These are phyloP conservation scores for Singerocomus inundabilis DNA, from an alignment of 1,284 basidiomycete species.

Conservation along the genomic window DNA sequence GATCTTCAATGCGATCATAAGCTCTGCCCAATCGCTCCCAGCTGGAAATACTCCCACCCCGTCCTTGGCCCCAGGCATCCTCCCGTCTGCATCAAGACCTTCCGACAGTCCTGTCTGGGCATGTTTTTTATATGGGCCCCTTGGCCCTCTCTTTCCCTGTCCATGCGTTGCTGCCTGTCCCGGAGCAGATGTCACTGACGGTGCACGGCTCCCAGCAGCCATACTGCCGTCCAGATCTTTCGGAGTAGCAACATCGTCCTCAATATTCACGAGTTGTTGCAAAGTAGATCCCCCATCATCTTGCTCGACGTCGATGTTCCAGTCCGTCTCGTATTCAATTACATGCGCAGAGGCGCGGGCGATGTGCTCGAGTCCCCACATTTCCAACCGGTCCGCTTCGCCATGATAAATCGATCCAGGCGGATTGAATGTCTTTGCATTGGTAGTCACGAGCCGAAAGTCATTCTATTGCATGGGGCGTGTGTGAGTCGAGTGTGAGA, in stretches of 20 bases:
- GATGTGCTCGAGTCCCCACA: conserved; percentile 70
- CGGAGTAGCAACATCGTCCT: conserved; percentile 28
- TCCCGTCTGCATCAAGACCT: conserved; percentile 61
- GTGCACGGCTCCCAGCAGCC: conserved; percentile 23
- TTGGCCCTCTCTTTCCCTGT: conserved; percentile 36
- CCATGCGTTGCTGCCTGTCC: conserved; percentile 36
- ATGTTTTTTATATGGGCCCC: conserved; percentile 50
- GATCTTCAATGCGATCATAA: conserved; percentile 68
- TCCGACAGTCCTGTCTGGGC: conserved; percentile 44
- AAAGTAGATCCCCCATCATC: conserved; percentile 52
- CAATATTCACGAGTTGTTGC: conserved; percentile 29
- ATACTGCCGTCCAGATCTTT: conserved; percentile 25
- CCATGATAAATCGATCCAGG: conserved; percentile 67
- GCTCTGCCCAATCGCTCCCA: conserved; percentile 62
- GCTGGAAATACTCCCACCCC: conserved; percentile 69
- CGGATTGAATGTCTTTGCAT: conserved; percentile 74
- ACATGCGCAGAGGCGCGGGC: conserved; percentile 64
- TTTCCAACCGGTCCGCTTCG: conserved; percentile 69
- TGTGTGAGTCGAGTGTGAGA: background rate
- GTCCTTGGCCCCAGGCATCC: conserved; percentile 71
- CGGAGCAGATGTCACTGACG: conserved; percentile 32
- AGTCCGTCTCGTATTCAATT: conserved; percentile 77
- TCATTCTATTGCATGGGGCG: conserved; percentile 47
- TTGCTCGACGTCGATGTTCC: conserved; percentile 77
- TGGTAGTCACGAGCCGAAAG: conserved; percentile 66